Conservation (phyloP, 176 grass and related monocot species). For the Carex pumila region DNA sequence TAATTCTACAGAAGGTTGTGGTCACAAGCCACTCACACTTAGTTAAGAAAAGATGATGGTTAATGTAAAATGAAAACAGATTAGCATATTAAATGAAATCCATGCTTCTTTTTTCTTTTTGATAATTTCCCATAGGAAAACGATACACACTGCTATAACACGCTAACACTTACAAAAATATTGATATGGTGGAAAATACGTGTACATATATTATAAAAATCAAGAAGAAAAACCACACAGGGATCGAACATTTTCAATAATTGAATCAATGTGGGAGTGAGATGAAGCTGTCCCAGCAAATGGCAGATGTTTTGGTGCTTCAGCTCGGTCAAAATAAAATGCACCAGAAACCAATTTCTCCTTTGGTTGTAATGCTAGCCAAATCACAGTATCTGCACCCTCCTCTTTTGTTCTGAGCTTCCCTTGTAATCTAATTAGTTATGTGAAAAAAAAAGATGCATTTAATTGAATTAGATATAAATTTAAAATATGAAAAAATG, state of each 20-base stretch:
- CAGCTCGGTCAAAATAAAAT: slow-evolving; percentile 88
- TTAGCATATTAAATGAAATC: not conserved
- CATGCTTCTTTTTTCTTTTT: not conserved
- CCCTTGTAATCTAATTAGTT: slow-evolving; percentile 47
- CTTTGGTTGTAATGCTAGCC: slow-evolving; percentile 71
- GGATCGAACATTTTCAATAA: slow-evolving; percentile 38
- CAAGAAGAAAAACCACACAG: slow-evolving; percentile 30
- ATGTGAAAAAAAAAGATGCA: not conserved
- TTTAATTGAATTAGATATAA: not conserved
- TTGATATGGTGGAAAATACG: not conserved
- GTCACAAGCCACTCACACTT: not conserved
- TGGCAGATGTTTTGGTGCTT: slow-evolving; percentile 70
- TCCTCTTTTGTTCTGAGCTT: slow-evolving; percentile 62
- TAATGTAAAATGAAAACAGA: not conserved
- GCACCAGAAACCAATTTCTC: slow-evolving; percentile 57
- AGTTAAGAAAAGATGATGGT: not conserved
- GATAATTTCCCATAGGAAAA: not conserved
- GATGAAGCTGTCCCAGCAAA: slow-evolving; percentile 58
- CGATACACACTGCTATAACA: not conserved
- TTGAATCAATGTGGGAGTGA: slow-evolving; percentile 41
- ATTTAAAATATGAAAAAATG: not conserved
- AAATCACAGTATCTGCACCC: slow-evolving; percentile 71
- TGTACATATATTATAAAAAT: not conserved
- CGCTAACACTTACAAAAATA: not conserved
- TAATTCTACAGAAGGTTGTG: not conserved